Base-by-base conservation (phyloP, 1,139 yeast species). In the Arxiozyma slooffiae region DNA sequence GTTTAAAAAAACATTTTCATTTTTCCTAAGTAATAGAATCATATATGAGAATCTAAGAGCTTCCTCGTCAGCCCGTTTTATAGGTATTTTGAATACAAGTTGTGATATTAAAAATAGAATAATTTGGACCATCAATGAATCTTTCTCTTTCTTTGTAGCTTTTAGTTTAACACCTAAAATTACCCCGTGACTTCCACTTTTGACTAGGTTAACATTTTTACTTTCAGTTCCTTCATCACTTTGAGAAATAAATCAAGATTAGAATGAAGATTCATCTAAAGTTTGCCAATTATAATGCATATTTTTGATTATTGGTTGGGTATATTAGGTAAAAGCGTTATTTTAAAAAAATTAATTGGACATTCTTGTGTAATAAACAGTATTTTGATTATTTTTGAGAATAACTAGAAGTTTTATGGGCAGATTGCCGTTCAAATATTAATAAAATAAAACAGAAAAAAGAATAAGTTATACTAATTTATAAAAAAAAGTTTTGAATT, bases 31-130 rank as follows among this genome's bases (percentile, higher is more conserved):
- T 56, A 74, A 64, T 1, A 78, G 76, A 3, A 68, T 58, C 21
- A 80, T 70, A 44, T 70, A 71, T 23, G 72, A 64, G 8, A 60
- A 62, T 57, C 76, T 63, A 9, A 76, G 73, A 3, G 72, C 64
- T 46, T 73, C 71, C 59, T 81, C 85, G 53, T n/a, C 83, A 68
- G 1, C 80, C 84, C 1, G 78, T 69, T 61, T 79, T 82, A 58
- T 73, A 80, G 38, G 72, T 60, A 9, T 67, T 62, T 36, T 67
- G 66, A 18, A 76, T 64, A 16, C 60, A 59, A 1, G 53, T 38
- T 1, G 58, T 56, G 44, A 55, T 58, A 46, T 53, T 55, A 46
- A 65, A 68, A 7, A 60, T 47, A 18, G 55, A 46, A 3, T 66
- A 55, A 47, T 65, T 59, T 60, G 61, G 17, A 54, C 56, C 3